phyloP scores from a whole-genome alignment of 1,284 basidiomycete species.

The Moniliella sp. region DNA sequence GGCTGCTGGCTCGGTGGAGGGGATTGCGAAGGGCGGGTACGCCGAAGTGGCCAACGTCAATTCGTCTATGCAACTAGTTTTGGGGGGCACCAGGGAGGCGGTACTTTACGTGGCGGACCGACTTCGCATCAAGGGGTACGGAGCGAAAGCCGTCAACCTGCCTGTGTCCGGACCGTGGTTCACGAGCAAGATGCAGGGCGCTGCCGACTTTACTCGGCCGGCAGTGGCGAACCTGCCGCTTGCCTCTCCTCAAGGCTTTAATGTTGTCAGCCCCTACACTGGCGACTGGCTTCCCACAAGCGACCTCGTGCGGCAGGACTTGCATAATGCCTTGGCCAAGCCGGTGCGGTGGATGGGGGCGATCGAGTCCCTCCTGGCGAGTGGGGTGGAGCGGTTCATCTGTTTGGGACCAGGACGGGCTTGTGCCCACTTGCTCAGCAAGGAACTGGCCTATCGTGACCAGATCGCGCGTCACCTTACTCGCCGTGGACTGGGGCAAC shows the following conservation, averaged over 20 bases:
- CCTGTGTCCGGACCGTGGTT: constrained; percentile 29
- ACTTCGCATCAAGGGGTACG: constrained; percentile 14
- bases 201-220: too few species aligned
- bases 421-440: constrained; percentile 26
- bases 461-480: too few species aligned
- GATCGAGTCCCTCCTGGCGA: constrained; percentile 11
- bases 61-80: constrained; percentile 24
- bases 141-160: constrained; percentile 27
- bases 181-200: constrained; percentile 23
- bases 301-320: constrained; percentile 11
- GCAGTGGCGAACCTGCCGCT: too few species aligned
- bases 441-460: constrained; percentile 29
- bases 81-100: constrained; percentile 24
- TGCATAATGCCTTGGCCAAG: constrained; percentile 10
- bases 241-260: constrained; percentile 3
- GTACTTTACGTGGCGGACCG: constrained; percentile 26
- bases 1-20: constrained; percentile 10
- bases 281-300: constrained; percentile 6
- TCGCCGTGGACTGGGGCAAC: too few species aligned
- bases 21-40: constrained; percentile 21
- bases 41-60: constrained; percentile 32
- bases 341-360: constrained; percentile 23
- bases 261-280: too few species aligned
- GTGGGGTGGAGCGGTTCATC: constrained; percentile 19
- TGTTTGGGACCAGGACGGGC: constrained; percentile 27